These are phyloP conservation scores for Lachancea cidri DNA, from an alignment of 805 yeast genomes.

Conservation along the genomic window DNA sequence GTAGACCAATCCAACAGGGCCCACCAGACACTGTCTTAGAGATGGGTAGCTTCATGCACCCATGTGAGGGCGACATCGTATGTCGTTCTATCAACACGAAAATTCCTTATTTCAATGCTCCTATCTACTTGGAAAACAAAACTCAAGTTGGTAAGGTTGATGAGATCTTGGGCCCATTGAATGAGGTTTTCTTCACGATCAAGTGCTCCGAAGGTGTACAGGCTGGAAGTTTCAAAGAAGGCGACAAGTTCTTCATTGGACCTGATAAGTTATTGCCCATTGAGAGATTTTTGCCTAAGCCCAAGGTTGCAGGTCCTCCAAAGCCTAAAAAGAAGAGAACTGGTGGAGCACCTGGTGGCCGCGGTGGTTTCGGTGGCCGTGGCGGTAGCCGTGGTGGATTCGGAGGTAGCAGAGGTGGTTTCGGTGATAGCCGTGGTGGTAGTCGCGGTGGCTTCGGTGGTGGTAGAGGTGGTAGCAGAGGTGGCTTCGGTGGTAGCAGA, in stretches of 20 bases:
- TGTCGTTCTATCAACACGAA: slow-evolving; percentile 92
- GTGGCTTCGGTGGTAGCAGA: slow-evolving; percentile 44
- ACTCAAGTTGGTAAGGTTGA: slow-evolving; percentile 96
- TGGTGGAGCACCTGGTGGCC: slow-evolving; percentile 49
- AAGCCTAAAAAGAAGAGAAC: slow-evolving; percentile 65
- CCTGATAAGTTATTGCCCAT: slow-evolving; percentile 93
- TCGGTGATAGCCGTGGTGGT: slow-evolving; percentile 42
- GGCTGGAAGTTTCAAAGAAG: slow-evolving; percentile 87
- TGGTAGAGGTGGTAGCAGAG: slow-evolving; percentile 32
- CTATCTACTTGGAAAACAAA: slow-evolving; percentile 93
- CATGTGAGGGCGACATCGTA: slow-evolving; percentile 96
- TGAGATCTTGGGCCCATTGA: slow-evolving; percentile 95
- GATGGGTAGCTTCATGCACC: slow-evolving; percentile 88
- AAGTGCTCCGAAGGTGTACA: slow-evolving; percentile 96
- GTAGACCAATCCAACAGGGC: slow-evolving; percentile 76
- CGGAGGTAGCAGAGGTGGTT: slow-evolving; percentile 44
- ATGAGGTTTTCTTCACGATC: slow-evolving; percentile 96
- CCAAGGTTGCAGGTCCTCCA: slow-evolving; percentile 81
- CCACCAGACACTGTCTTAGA: slow-evolving; percentile 95
- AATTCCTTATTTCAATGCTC: slow-evolving; percentile 97
- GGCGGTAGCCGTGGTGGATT: slow-evolving; percentile 41
- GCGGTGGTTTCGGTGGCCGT: slow-evolving; percentile 39
- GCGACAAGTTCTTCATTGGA: slow-evolving; percentile 93
- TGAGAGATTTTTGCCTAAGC: slow-evolving; percentile 96
- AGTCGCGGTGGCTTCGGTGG: slow-evolving; percentile 34